Base-by-base conservation (phyloP, 495 filamentous ascomycete species). In the Penicillium dipodomyicola region DNA sequence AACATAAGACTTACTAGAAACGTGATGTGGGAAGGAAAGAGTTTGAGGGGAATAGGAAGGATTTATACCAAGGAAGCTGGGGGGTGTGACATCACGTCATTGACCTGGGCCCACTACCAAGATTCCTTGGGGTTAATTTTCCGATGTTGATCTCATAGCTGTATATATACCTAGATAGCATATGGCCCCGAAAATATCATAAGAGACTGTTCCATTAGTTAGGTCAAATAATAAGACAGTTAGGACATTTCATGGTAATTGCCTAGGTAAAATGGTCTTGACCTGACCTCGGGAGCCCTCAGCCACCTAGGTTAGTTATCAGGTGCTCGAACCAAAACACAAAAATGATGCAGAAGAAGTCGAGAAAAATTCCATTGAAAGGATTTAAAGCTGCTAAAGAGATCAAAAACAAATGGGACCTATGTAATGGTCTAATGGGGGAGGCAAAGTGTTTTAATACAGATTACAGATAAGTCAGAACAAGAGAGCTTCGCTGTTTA, bases 391-490 rank as follows among this genome's bases (percentile, higher is more conserved):
- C 68, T 73, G 71, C 67, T 74, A 67, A 69, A 69, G 55, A 59
- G 59, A 67, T 54, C 61, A 64, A 62, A 65, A 63, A 70, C 65
- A 61, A 57, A 67, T 63, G 43, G 58, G 63, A 69, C 65, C 69
- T 60, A 59, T 67, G 51, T 49, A 54, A 37, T 63, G 67, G 65
- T 67, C 64, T 61, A 65, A 62, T 51, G 60, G 58, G 63, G 59
- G 48, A 66, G 50, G 52, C 52, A 63, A 47, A 40, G 62, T 56
- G 65, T 74, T 75, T 77, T 75, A 73, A 72, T 77, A 77, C 74
- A 77, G 65, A 77, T 73, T 74, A 73, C 67, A 65, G 15, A 52
- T 39, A 27, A 52, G 47, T 52, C 52, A 44, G 50, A 37, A 49
- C 10, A 23, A 22, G 14, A 33, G 32, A 17, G 27, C 49, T n/a